Conservation (phyloP, 148 eudicot genomes). For the Fagopyrum esculentum region DNA sequence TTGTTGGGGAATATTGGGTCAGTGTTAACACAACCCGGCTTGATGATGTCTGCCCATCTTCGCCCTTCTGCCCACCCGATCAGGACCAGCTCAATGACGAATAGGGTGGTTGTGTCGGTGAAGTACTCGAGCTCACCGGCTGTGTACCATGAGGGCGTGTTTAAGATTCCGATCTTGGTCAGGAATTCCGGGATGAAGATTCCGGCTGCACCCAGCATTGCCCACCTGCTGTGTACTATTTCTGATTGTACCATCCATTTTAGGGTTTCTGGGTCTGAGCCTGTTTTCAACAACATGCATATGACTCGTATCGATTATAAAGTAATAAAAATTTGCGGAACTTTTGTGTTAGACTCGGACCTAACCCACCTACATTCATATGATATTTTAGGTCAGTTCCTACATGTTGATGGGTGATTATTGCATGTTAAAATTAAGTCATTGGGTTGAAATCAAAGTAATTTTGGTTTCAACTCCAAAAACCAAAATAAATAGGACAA, state of each 20-base stretch:
- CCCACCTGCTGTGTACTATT: constrained; percentile 94
- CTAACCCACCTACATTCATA: too few species aligned
- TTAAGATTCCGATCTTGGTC: constrained; percentile 78
- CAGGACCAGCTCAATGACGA: constrained; percentile 63
- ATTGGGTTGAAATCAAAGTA: too few species aligned
- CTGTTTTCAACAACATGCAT: constrained; percentile 40
- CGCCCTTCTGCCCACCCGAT: constrained; percentile 99
- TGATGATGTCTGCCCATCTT: constrained; percentile 91
- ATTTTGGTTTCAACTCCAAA: too few species aligned
- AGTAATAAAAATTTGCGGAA: not conserved
- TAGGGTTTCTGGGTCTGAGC: constrained; percentile 88
- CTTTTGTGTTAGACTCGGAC: too few species aligned
- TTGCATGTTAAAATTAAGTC: too few species aligned
- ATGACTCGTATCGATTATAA: too few species aligned
- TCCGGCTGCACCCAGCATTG: constrained; percentile 95
- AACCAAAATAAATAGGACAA: too few species aligned
- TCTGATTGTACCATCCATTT: constrained; percentile 85
- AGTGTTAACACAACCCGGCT: constrained; percentile 86
- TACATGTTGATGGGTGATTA: too few species aligned
- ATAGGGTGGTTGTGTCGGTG: constrained; percentile 92
- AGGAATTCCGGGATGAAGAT: constrained; percentile 96
- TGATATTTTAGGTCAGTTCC: too few species aligned
- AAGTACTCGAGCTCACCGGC: constrained; percentile 94
- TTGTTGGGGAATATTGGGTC: constrained; percentile 98
- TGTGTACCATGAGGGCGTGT: constrained; percentile 99